Conservation (phyloP, 805 yeast genomes). For the Cyberlindnera euphorbiae region DNA sequence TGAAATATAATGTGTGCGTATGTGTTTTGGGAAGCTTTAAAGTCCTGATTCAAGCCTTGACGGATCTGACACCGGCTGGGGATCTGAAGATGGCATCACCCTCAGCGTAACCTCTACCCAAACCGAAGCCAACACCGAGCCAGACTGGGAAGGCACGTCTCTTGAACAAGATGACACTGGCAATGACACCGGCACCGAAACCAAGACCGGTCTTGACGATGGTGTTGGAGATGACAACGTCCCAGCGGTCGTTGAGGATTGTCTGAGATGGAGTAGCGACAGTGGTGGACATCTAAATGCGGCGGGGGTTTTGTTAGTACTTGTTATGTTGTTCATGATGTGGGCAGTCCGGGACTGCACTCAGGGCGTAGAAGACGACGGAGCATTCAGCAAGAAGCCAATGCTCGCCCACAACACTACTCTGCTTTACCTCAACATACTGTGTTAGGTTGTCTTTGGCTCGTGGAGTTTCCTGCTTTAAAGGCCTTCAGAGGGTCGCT, state of each 20-base stretch:
- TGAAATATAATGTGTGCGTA: too few species aligned
- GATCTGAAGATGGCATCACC: conserved; percentile 96
- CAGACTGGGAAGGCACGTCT: conserved; percentile 98
- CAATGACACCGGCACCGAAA: conserved; percentile 92
- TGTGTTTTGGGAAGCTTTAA: too few species aligned
- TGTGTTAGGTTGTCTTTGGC: too few species aligned
- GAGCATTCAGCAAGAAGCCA: too few species aligned
- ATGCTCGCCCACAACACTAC: too few species aligned
- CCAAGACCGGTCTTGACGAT: conserved; percentile 95
- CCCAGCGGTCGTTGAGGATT: conserved; percentile 79
- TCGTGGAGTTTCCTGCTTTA: too few species aligned
- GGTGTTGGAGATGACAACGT: conserved; percentile 89
- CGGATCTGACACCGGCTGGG: conserved; percentile 69
- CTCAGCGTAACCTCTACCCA: conserved; percentile 97
- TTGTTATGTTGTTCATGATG: too few species aligned
- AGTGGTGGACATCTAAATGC: conserved; percentile 7
- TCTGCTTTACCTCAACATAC: too few species aligned
- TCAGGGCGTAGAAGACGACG: too few species aligned
- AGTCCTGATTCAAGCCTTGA: conserved; percentile 50
- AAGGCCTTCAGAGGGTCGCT: too few species aligned
- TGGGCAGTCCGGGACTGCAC: too few species aligned
- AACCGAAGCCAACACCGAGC: conserved; percentile 95
- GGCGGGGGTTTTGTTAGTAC: not conserved
- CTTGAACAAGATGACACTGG: conserved; percentile 83
- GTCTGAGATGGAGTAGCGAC: conserved; percentile 46